These are phyloP conservation scores for Madurella fahalii DNA, from an alignment of 2,329 filamentous ascomycete genomes.

Conservation along the genomic window DNA sequence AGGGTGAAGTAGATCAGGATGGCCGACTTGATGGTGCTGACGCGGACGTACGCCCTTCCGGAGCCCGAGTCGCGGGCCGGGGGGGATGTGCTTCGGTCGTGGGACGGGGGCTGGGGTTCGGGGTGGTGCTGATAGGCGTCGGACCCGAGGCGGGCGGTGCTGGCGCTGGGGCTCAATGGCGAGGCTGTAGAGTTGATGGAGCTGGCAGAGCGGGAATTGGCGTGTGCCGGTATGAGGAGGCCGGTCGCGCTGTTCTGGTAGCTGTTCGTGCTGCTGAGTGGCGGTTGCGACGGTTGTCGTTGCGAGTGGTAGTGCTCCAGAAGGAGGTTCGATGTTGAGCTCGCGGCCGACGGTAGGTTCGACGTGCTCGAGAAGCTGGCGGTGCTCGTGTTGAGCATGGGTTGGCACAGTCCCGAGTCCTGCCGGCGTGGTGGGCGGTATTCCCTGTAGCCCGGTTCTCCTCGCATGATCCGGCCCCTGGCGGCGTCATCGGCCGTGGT, in stretches of 20 bases:
- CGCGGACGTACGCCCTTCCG: slow-evolving; percentile 46
- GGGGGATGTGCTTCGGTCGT: slow-evolving; percentile 21
- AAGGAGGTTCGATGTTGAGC: slow-evolving; percentile 45
- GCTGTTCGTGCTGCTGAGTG: not conserved
- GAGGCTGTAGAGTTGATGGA: slow-evolving; percentile 49
- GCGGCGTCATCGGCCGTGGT: slow-evolving; percentile 40
- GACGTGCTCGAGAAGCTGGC: slow-evolving; percentile 26
- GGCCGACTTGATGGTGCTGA: slow-evolving; percentile 87
- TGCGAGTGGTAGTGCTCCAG: slow-evolving; percentile 16
- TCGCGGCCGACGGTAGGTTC: slow-evolving; percentile 38
- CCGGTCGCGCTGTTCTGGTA: slow-evolving; percentile 20
- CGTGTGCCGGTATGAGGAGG: slow-evolving; percentile 38
- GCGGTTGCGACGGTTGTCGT: slow-evolving; percentile 7
- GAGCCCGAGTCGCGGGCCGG: slow-evolving; percentile 29
- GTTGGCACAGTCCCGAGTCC: slow-evolving; percentile 16
- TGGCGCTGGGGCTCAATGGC: slow-evolving; percentile 29
- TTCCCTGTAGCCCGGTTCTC: slow-evolving; percentile 26
- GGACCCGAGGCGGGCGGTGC: slow-evolving; percentile 1
- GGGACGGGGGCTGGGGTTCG: slow-evolving; percentile 21
- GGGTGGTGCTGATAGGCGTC: slow-evolving; percentile 22
- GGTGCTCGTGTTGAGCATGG: slow-evolving; percentile 20
- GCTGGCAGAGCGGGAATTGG: slow-evolving; percentile 51
- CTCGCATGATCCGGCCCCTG: slow-evolving; percentile 36
- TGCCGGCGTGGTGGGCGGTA: slow-evolving; percentile 21
- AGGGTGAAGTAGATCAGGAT: slow-evolving; percentile 89